phyloP scores from a whole-genome alignment of 805 yeast genomes.

The Saturnispora bothae region DNA sequence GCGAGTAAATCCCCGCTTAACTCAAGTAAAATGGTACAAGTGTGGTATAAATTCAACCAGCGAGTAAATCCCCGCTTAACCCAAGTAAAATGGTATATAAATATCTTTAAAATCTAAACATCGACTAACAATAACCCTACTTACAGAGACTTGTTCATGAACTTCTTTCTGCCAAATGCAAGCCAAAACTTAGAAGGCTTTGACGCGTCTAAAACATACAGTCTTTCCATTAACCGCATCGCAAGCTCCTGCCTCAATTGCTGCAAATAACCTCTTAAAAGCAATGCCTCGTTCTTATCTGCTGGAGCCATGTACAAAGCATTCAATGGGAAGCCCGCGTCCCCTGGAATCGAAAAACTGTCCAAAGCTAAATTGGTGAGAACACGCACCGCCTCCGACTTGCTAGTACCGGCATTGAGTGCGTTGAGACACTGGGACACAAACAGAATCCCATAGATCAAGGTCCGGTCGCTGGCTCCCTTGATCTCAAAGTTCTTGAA shows the following conservation, averaged over 20 bases:
- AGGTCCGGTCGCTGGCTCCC: constrained; percentile 85
- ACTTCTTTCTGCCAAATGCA: constrained; percentile 88
- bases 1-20: too few species aligned
- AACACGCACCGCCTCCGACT: constrained; percentile 51
- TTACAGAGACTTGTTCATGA: constrained; percentile 83
- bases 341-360: constrained; percentile 88
- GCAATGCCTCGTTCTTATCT: constrained; percentile 64
- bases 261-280: constrained; percentile 69
- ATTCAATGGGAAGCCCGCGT: constrained; percentile 87
- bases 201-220: constrained; percentile 49
- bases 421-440: constrained; percentile 75
- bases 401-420: constrained; percentile 38
- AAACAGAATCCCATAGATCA: constrained; percentile 88
- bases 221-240: constrained; percentile 60
- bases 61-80: too few species aligned
- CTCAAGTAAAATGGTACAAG: too few species aligned
- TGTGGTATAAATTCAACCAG: too few species aligned
- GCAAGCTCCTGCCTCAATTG: constrained; percentile 95
- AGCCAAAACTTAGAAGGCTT: constrained; percentile 89
- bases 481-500: constrained; percentile 95
- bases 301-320: constrained; percentile 64
- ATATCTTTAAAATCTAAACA: not conserved
- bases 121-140: not conserved
- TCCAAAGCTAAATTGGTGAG: constrained; percentile 82
- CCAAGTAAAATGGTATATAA: too few species aligned